A percentile compares a stretch with the other conserved stretches of the same genome.
These are phyloP conservation scores for Harringtonia lauricola DNA, from an alignment of 2,329 filamentous ascomycete species.

Conservation along the genomic window DNA sequence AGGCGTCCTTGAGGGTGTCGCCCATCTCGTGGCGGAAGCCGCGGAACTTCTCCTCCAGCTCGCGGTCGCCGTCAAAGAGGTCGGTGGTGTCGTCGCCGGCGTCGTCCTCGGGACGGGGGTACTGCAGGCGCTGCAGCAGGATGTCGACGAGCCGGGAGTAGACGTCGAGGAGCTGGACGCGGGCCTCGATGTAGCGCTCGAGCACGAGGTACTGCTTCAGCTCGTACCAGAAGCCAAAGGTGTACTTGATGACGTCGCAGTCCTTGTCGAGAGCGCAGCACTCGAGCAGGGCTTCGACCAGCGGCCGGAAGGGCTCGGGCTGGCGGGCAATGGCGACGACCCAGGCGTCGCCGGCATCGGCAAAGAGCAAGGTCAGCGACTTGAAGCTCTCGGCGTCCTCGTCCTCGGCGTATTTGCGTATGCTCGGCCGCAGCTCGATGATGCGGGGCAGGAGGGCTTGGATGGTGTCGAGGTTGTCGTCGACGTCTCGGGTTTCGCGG, in stretches of 20 bases:
- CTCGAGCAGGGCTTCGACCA: slow-evolving; percentile 89
- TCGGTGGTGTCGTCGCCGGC: slow-evolving; percentile 60
- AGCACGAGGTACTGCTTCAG: slow-evolving; percentile 92
- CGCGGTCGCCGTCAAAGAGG: slow-evolving; percentile 88
- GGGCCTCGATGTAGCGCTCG: slow-evolving; percentile 77
- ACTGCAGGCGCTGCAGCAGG: slow-evolving; percentile 83
- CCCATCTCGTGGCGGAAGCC: slow-evolving; percentile 97
- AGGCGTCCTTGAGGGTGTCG: slow-evolving; percentile 93
- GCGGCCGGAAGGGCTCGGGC: slow-evolving; percentile 65
- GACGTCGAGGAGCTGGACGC: slow-evolving; percentile 65
- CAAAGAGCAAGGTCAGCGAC: slow-evolving; percentile 78
- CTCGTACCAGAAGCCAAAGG: slow-evolving; percentile 97
- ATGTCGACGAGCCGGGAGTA: slow-evolving; percentile 88
- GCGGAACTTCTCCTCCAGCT: slow-evolving; percentile 92
- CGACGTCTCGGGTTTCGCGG: slow-evolving; percentile 83
- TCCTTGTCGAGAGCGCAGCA: slow-evolving; percentile 81
- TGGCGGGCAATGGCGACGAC: slow-evolving; percentile 81
- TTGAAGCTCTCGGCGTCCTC: slow-evolving; percentile 83
- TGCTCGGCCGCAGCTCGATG: slow-evolving; percentile 64
- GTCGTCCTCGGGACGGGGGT: slow-evolving; percentile 61
- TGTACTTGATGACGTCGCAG: slow-evolving; percentile 82
- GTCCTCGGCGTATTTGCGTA: slow-evolving; percentile 61
- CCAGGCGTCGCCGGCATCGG: slow-evolving; percentile 91
- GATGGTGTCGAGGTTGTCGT: slow-evolving; percentile 77
- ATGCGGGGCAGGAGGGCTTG: slow-evolving; percentile 73